These are phyloP conservation scores for Dryas integrifolia DNA, from an alignment of 331 rosid species.

Conservation along the genomic window DNA sequence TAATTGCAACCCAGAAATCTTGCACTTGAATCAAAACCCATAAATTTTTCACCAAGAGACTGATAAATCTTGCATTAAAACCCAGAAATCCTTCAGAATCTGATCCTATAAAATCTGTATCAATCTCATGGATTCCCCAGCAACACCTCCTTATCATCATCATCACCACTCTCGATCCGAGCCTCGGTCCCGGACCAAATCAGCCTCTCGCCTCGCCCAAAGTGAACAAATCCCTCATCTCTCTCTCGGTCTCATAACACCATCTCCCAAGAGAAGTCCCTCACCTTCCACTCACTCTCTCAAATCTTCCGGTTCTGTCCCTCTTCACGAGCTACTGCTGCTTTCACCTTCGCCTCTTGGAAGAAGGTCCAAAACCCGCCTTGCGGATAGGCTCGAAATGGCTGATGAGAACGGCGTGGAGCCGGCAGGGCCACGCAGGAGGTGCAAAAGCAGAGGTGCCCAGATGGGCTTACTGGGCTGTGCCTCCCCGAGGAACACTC, in stretches of 20 bases:
- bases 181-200: constrained; percentile 29
- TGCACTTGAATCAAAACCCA: no score
- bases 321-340: constrained; percentile 37
- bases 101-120: no score
- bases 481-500: constrained; percentile 57
- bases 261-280: constrained; percentile 24
- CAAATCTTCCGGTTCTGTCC: constrained; percentile 36
- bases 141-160: constrained; percentile 27
- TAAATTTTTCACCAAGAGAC: no score
- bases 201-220: constrained; percentile 34
- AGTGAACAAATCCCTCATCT: constrained; percentile 28
- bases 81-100: no score
- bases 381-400: constrained; percentile 49
- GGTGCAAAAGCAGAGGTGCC: constrained; percentile 37
- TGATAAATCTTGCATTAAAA: no score
- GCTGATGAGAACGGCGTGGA: constrained; percentile 42
- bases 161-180: constrained; percentile 22
- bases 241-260: constrained; percentile 26
- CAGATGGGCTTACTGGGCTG: constrained; percentile 41
- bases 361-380: constrained; percentile 46
- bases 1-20: no score
- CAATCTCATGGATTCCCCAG: constrained; percentile 38
- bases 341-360: constrained; percentile 55
- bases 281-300: constrained; percentile 25
- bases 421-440: no score